Percentiles rank a stretch among this genome's conserved stretches.
Conservation (phyloP, 139 green algal genomes). For the Volvox africanus region DNA sequence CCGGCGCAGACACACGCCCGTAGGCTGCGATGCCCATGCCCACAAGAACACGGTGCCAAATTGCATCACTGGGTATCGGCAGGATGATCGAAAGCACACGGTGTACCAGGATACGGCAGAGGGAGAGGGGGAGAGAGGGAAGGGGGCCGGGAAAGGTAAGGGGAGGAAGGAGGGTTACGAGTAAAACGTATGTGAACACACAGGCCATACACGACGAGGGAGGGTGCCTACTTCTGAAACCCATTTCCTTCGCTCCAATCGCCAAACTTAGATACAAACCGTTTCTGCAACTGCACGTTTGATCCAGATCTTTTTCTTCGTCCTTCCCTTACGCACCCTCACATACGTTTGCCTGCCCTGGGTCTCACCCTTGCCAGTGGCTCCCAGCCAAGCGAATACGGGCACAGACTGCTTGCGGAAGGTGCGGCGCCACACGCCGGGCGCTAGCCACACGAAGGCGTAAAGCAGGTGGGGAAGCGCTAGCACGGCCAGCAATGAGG, state of each 20-base stretch:
- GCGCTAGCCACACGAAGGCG: conserved; percentile 77
- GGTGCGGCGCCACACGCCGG: conserved; percentile 55
- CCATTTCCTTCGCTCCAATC: no score
- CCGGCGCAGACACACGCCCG: conserved; percentile 61
- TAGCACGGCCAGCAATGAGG: conserved; percentile 45
- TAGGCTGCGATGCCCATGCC: conserved; percentile 51
- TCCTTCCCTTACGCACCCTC: background rate
- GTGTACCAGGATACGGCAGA: no score
- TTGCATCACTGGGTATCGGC: conserved; percentile 60
- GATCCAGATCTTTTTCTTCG: background rate
- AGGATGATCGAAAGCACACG: no score
- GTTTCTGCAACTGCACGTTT: no score
- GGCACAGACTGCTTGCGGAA: conserved; percentile 67
- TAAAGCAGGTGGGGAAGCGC: conserved; percentile 80
- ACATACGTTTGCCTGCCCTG: background rate
- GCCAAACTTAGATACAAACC: no score
- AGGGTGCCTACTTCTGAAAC: no score
- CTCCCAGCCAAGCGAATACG: conserved; percentile 67
- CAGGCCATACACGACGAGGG: no score
- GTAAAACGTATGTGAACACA: no score
- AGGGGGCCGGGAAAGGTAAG: background rate
- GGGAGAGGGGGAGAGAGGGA: background rate
- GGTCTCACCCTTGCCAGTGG: conserved; percentile 70
- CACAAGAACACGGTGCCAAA: conserved; percentile 62
- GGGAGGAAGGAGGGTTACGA: background rate